Conservation (phyloP, 805 yeast species). For the Kodamaea fukazawae region DNA sequence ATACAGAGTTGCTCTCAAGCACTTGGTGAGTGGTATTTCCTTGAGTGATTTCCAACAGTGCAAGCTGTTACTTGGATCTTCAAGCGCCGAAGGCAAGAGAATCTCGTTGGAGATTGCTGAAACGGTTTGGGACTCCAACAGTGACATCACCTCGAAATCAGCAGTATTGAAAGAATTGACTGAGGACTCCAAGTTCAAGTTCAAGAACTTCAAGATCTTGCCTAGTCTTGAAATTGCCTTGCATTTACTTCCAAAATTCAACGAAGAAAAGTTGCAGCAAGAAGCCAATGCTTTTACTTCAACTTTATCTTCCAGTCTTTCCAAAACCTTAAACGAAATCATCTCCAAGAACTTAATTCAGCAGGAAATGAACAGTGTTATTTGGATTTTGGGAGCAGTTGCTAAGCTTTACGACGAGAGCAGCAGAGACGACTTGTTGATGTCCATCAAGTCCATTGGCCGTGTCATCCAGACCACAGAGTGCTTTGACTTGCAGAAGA, state of each 20-base stretch:
- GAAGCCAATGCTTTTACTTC: not conserved
- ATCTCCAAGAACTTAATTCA: slow-evolving; percentile 2
- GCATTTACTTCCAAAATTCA: slow-evolving; percentile 5
- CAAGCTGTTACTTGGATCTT: not conserved
- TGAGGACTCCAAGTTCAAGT: slow-evolving; percentile 1
- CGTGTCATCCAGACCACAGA: not conserved
- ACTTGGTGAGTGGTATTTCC: slow-evolving; percentile 2
- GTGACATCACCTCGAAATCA: not conserved
- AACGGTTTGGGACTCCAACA: slow-evolving; percentile 3
- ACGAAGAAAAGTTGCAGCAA: not conserved
- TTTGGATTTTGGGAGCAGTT: slow-evolving; percentile 5
- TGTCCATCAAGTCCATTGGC: slow-evolving; percentile 2
- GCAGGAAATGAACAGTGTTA: not conserved
- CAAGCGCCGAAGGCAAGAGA: slow-evolving; percentile 1
- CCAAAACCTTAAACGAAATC: slow-evolving; percentile 2
- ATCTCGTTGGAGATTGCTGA: slow-evolving; percentile 4
- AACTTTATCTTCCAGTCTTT: slow-evolving; percentile 2
- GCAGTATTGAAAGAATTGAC: not conserved
- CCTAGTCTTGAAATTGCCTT: slow-evolving; percentile 7
- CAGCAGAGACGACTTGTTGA: not conserved
- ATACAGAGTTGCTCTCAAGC: slow-evolving; percentile 3
- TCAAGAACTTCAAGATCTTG: not conserved
- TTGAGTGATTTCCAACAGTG: not conserved
- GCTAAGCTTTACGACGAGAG: not conserved
- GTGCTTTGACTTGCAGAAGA: not conserved